Base-by-base conservation (phyloP, 441 rosid species). In the Populus hybrid region DNA sequence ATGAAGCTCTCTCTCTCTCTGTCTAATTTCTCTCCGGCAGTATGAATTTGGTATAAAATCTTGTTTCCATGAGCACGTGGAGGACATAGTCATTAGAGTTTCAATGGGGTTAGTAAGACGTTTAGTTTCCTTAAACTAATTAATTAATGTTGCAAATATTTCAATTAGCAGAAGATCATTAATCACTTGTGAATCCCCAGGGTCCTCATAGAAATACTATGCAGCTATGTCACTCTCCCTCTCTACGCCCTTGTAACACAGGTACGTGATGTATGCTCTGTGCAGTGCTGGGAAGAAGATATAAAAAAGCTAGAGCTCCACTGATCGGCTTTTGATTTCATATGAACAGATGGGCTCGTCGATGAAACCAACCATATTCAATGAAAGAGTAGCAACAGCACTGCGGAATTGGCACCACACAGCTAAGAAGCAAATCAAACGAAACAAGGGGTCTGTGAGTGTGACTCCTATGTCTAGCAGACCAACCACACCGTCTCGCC, bases 201-300 rank as follows among this genome's bases (percentile, higher is more conserved):
- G 89, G 87, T 91, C 38, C 38, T 94, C 33, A 86, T 88, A 77
- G 96, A 94, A 74, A 81, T 92, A 71, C 69, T 91, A 9, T 94
- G 98, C 90, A 92, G 98, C 82, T 94, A 94, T 68, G 92, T 94
- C 77, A 92, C 93, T 12, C 88, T 94, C 61, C 98, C 98, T 65
- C 94, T 94, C 21, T 94, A 92, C 74, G 98, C 98, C 59, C 81
- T 94, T 12, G 98, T 94, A 65, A 94, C 97, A 40, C 97, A 91
- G 90, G 95, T 91, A 71, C 65, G 3, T 45, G 18, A 45, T 42
- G 0, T 11, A 0, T 42, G 53, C 4, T 42, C 1, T 42, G 42
- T 9, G 42, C 9, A 38, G 11, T 38, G 42, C 42, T 38, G 12
- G 45, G 45, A 40, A 40, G 11, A 40, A 40, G 10, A 40, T 3